Conservation (phyloP, 129 eudicot genomes). For the Kitagawia praeruptora region DNA sequence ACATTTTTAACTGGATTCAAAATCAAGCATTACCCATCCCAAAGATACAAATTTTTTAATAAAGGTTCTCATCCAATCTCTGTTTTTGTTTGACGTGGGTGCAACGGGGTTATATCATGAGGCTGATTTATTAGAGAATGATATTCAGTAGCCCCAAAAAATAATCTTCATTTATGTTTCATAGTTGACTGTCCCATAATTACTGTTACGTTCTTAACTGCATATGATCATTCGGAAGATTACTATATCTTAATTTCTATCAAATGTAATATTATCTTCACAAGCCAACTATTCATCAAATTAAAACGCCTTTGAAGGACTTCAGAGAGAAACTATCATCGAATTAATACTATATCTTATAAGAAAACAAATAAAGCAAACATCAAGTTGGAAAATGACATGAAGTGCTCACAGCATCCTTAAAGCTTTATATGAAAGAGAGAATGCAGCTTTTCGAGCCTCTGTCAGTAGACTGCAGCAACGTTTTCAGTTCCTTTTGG, state of each 20-base stretch:
- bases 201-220: background rate
- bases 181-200: background rate
- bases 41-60: background rate
- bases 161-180: background rate
- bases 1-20: background rate
- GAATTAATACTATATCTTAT: background rate
- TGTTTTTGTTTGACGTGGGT: background rate
- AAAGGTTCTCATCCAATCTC: background rate
- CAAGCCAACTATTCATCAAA: background rate
- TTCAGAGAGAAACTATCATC: background rate
- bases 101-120: background rate
- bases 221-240: background rate
- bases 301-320: background rate
- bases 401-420: constrained; percentile 20
- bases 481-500: constrained; percentile 22
- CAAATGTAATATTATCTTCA: background rate
- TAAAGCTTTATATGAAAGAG: constrained; percentile 23
- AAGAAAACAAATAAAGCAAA: background rate
- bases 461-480: constrained; percentile 17
- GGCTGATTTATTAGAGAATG: background rate
- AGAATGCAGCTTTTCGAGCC: constrained; percentile 31
- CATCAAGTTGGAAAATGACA: background rate
- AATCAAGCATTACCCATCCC: background rate
- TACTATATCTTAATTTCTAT: background rate
- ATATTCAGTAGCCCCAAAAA: background rate